Evolutionary conservation across 306 rosid genomes (phyloP).

Genomic region (Trichosanthes truncata): DNA sequence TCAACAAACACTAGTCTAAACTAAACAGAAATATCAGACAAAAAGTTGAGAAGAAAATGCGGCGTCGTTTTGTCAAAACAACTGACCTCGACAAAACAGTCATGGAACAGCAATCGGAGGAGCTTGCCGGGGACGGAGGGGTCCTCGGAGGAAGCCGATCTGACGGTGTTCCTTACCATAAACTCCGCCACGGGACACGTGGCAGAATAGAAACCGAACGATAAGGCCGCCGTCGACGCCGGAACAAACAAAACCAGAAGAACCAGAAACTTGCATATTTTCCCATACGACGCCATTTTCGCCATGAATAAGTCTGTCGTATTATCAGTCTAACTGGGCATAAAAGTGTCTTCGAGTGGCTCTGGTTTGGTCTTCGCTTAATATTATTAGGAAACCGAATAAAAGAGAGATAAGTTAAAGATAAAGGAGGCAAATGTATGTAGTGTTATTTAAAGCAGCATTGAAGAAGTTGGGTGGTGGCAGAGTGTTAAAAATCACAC

Average conservation of each 20-base stretch:
- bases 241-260: conserved; percentile 22
- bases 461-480: conserved; percentile 58
- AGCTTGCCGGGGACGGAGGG: conserved; percentile 83
- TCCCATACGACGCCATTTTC: conserved; percentile 2
- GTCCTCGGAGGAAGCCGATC: conserved; percentile 53
- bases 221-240: conserved; percentile 36
- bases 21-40: neutral
- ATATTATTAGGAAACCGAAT: conserved; percentile 6
- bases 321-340: neutral
- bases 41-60: neutral
- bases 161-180: conserved; percentile 45
- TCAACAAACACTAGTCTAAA: neutral
- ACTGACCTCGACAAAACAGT: conserved; percentile 82
- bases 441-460: conserved; percentile 37
- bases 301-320: conserved; percentile 29
- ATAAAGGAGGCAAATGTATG: neutral
- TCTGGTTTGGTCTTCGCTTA: neutral
- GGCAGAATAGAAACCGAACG: conserved; percentile 53
- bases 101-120: conserved; percentile 86
- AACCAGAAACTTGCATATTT: conserved; percentile 12
- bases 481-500: conserved; percentile 23
- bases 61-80: neutral
- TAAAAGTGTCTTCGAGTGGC: neutral
- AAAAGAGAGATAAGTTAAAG: neutral
- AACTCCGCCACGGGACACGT: conserved; percentile 78